Evolutionary conservation across 768 basidiomycete genomes (phyloP).

Genomic region (Panellus pusillus): DNA sequence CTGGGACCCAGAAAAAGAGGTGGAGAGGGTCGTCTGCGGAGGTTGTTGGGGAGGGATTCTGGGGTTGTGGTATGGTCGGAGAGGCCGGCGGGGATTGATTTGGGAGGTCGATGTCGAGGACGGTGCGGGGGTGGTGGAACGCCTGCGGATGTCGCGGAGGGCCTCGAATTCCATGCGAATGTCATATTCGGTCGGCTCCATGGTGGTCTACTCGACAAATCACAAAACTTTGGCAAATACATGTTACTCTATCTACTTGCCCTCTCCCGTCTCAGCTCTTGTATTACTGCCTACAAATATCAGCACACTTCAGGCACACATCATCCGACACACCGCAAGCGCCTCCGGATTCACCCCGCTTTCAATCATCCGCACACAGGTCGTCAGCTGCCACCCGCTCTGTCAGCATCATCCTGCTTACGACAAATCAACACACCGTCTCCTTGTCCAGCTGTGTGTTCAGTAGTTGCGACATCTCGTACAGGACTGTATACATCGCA

Average conservation of each 20-base stretch:
- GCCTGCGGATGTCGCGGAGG: slow-evolving; percentile 77
- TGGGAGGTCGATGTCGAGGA: slow-evolving; percentile 92
- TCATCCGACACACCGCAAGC: slow-evolving; percentile 64
- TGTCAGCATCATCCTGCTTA: background rate
- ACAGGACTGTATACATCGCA: slow-evolving; percentile 53
- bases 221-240: background rate
- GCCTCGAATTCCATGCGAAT: slow-evolving; percentile 87
- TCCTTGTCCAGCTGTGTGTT: slow-evolving; percentile 89
- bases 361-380: slow-evolving; percentile 91
- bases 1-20: slow-evolving; percentile 99
- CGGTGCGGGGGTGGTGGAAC: slow-evolving; percentile 80
- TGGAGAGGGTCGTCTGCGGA: slow-evolving; percentile 78
- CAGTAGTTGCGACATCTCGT: slow-evolving; percentile 85
- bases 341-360: slow-evolving; percentile 91
- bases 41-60: slow-evolving; percentile 24
- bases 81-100: slow-evolving; percentile 57
- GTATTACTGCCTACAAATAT: slow-evolving; percentile 69
- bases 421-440: slow-evolving; percentile 33
- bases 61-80: slow-evolving; percentile 43
- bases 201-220: slow-evolving; percentile 16
- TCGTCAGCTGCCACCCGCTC: slow-evolving; percentile 51
- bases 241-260: too few species aligned
- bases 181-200: slow-evolving; percentile 83
- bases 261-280: slow-evolving; percentile 75
- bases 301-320: slow-evolving; percentile 5